phyloP scores from a whole-genome alignment of 352 stramenopile genomes.

The Phytophthora pinifolia region DNA sequence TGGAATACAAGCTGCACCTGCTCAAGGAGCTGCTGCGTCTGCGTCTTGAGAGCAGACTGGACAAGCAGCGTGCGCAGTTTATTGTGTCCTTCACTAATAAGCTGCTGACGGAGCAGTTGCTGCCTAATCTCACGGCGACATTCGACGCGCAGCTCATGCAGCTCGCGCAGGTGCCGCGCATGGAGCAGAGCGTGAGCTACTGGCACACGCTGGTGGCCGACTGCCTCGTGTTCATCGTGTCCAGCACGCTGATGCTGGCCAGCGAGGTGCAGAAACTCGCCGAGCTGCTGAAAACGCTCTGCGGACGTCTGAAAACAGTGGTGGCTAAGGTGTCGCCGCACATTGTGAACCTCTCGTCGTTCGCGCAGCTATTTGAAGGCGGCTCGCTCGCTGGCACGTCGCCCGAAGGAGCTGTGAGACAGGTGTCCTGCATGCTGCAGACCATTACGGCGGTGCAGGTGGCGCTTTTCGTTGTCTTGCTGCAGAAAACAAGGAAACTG shows the following conservation, averaged over 20 bases:
- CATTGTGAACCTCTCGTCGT: slow-evolving; percentile 81
- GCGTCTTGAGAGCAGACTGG: slow-evolving; percentile 56
- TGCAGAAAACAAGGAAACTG: slow-evolving; percentile 64
- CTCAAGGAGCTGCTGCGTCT: slow-evolving; percentile 75
- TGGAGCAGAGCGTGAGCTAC: slow-evolving; percentile 71
- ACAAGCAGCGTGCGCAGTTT: slow-evolving; percentile 62
- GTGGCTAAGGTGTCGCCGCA: slow-evolving; percentile 78
- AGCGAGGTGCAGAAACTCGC: slow-evolving; percentile 59
- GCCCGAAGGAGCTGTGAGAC: slow-evolving; percentile 65
- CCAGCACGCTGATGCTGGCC: slow-evolving; percentile 50
- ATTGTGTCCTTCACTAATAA: slow-evolving; percentile 72
- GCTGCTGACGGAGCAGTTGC: slow-evolving; percentile 46
- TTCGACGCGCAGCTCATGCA: slow-evolving; percentile 55
- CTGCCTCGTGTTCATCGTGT: slow-evolving; percentile 60
- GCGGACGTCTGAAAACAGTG: slow-evolving; percentile 50
- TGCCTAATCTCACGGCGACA: slow-evolving; percentile 49
- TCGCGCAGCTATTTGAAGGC: slow-evolving; percentile 72
- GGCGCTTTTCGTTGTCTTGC: slow-evolving; percentile 56
- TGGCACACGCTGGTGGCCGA: slow-evolving; percentile 79
- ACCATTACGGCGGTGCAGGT: slow-evolving; percentile 75
- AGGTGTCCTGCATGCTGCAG: slow-evolving; percentile 77
- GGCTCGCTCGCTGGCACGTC: slow-evolving; percentile 61
- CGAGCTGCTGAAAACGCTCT: slow-evolving; percentile 55
- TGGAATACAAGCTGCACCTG: slow-evolving; percentile 72
- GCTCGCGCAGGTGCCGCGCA: slow-evolving; percentile 53